Evolutionary conservation across 2,329 filamentous ascomycete species (phyloP).

Genomic region (Colletotrichum sp.): DNA sequence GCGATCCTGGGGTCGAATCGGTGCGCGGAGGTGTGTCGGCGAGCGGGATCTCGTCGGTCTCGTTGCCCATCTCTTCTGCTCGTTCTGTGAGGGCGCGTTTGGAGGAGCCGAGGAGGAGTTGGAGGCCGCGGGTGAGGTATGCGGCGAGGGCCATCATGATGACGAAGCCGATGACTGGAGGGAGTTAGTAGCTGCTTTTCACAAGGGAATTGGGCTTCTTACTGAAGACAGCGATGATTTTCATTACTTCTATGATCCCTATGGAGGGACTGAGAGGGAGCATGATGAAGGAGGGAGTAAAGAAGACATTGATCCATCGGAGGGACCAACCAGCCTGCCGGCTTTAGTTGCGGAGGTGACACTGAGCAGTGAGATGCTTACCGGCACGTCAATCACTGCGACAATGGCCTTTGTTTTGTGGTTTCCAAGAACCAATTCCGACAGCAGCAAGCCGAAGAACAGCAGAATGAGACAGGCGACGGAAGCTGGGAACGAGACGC

Average conservation of each 20-base stretch:
- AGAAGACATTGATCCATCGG: slow-evolving; percentile 63
- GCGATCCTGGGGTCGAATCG: slow-evolving; percentile 23
- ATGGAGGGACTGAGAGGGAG: slow-evolving; percentile 61
- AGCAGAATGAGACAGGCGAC: slow-evolving; percentile 62
- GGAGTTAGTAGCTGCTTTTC: not conserved
- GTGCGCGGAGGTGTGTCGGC: slow-evolving; percentile 19
- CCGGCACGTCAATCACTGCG: slow-evolving; percentile 56
- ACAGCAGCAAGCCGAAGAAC: slow-evolving; percentile 52
- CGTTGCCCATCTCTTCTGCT: slow-evolving; percentile 52
- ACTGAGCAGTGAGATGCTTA: slow-evolving; percentile 28
- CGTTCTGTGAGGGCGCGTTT: slow-evolving; percentile 56
- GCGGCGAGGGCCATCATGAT: slow-evolving; percentile 56
- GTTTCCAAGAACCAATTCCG: slow-evolving; percentile 51
- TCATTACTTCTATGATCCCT: slow-evolving; percentile 56
- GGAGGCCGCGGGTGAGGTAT: slow-evolving; percentile 58
- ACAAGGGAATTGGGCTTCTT: slow-evolving; percentile 20
- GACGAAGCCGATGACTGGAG: slow-evolving; percentile 57
- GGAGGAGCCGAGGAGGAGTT: slow-evolving; percentile 53
- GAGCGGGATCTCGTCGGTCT: slow-evolving; percentile 53
- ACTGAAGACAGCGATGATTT: slow-evolving; percentile 65
- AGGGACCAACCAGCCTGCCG: slow-evolving; percentile 60
- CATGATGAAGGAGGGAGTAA: slow-evolving; percentile 63
- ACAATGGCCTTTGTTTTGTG: slow-evolving; percentile 52
- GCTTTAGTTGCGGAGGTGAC: not conserved
- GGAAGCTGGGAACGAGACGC: slow-evolving; percentile 62